phyloP scores from a whole-genome alignment of 2,329 filamentous ascomycete species.

The Aureobasidium sp. region DNA sequence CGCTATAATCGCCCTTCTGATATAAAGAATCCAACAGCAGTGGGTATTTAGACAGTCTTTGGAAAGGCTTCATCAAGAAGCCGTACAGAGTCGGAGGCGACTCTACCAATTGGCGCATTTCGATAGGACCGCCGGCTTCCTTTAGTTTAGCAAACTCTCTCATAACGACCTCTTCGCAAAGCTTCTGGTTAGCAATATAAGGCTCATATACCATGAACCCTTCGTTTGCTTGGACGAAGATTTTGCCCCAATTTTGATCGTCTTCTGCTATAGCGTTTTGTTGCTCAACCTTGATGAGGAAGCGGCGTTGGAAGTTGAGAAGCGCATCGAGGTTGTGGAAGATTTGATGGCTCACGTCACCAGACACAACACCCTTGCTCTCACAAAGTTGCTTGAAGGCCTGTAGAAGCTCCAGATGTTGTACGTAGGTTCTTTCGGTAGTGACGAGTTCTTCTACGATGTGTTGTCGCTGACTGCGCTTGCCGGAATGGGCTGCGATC shows the following conservation, averaged over 20 bases:
- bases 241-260: constrained; percentile 87
- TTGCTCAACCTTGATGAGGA: constrained; percentile 91
- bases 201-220: constrained; percentile 90
- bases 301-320: constrained; percentile 89
- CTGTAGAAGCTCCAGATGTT: constrained; percentile 90
- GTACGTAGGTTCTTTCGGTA: constrained; percentile 95
- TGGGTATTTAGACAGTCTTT: constrained; percentile 90
- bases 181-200: constrained; percentile 93
- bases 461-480: constrained; percentile 71
- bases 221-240: constrained; percentile 79
- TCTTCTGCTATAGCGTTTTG: constrained; percentile 74
- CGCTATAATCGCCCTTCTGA: constrained; percentile 72
- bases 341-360: constrained; percentile 86
- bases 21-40: constrained; percentile 79
- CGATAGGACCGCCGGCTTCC: constrained; percentile 53
- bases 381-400: constrained; percentile 85
- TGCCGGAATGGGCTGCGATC: constrained; percentile 39
- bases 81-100: constrained; percentile 83
- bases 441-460: constrained; percentile 87
- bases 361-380: constrained; percentile 77
- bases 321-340: constrained; percentile 95
- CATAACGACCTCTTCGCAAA: constrained; percentile 77
- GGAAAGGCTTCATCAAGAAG: constrained; percentile 94
- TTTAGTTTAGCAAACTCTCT: constrained; percentile 82
- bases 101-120: constrained; percentile 67